A percentile compares a stretch with the other conserved stretches of the same genome.
Conservation (phyloP, 768 basidiomycete genomes). For the Mycena floridula region DNA sequence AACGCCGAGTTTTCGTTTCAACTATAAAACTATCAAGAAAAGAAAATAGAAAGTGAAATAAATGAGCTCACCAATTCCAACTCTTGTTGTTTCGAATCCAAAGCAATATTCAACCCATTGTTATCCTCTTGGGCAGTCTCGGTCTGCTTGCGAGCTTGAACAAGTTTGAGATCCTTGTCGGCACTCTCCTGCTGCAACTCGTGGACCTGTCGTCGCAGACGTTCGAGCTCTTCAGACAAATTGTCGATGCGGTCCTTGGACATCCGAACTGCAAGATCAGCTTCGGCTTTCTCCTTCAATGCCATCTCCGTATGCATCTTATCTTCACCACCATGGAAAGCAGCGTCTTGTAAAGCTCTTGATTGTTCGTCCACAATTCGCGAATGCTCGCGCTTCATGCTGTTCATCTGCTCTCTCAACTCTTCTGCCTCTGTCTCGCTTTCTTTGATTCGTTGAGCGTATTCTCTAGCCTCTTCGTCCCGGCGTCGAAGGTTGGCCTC, state of each 20-base stretch:
- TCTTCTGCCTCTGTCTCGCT: conserved; percentile 48
- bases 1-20: conserved; percentile 58
- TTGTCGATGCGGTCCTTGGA: conserved; percentile 42
- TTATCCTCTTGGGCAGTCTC: conserved; percentile 71
- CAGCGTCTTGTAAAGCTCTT: conserved; percentile 38
- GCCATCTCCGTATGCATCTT: conserved; percentile 42
- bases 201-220: conserved; percentile 56
- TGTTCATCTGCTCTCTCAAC: conserved; percentile 48
- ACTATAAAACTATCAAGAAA: conserved; percentile 24
- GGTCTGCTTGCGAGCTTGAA: conserved; percentile 63
- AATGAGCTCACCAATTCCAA: conserved; percentile 67
- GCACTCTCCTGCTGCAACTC: conserved; percentile 77
- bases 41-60: background rate
- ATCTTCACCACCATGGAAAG: conserved; percentile 39
- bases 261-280: conserved; percentile 42
- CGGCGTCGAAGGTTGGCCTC: conserved; percentile 52
- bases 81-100: conserved; percentile 94
- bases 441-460: conserved; percentile 37
- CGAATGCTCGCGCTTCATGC: conserved; percentile 48
- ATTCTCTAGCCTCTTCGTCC: conserved; percentile 49
- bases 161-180: conserved; percentile 75
- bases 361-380: conserved; percentile 44
- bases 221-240: conserved; percentile 54
- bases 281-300: conserved; percentile 48
- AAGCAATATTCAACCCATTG: conserved; percentile 80